Percentiles rank a stretch among this genome's conserved stretches.
phyloP scores from a whole-genome alignment of 768 basidiomycete species.

The Boletus rubescentipes region DNA sequence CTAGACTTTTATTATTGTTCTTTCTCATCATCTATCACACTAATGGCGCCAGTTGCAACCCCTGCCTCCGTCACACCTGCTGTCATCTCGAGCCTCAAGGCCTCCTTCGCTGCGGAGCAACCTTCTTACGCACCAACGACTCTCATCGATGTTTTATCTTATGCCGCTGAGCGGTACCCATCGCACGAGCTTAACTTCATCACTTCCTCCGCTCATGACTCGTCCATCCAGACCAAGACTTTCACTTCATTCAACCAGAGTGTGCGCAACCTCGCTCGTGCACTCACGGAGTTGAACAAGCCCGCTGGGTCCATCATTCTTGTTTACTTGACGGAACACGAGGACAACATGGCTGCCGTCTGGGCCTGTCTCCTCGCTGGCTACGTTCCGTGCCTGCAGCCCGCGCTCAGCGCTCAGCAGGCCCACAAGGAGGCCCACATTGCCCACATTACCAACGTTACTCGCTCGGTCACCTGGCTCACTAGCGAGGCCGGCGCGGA shows the following conservation, averaged over 20 bases:
- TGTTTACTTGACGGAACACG: constrained; percentile 33
- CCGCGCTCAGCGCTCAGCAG: constrained; percentile 34
- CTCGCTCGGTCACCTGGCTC: constrained; percentile 31
- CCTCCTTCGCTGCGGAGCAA: background rate
- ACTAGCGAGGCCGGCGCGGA: constrained; percentile 29
- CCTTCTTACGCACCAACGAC: constrained; percentile 18
- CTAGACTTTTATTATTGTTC: background rate
- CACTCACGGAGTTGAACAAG: constrained; percentile 25
- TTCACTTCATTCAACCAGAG: constrained; percentile 21
- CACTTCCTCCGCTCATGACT: constrained; percentile 30
- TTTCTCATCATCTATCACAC: background rate
- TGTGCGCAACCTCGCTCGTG: constrained; percentile 16
- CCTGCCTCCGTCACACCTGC: background rate
- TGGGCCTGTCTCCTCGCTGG: constrained; percentile 34
- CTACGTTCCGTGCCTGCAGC: constrained; percentile 32
- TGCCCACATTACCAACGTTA: constrained; percentile 29
- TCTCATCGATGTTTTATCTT: constrained; percentile 21
- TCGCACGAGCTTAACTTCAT: constrained; percentile 27
- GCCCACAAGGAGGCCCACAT: constrained; percentile 31
- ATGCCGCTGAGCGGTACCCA: constrained; percentile 21
- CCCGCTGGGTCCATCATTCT: constrained; percentile 27
- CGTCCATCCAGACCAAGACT: constrained; percentile 26
- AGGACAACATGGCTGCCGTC: constrained; percentile 34
- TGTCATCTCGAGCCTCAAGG: constrained; percentile 7
- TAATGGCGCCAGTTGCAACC: constrained; percentile 11